These are phyloP conservation scores for Linnemannia elongata DNA, from an alignment of 192 early-diverging fungal species.

Conservation along the genomic window DNA sequence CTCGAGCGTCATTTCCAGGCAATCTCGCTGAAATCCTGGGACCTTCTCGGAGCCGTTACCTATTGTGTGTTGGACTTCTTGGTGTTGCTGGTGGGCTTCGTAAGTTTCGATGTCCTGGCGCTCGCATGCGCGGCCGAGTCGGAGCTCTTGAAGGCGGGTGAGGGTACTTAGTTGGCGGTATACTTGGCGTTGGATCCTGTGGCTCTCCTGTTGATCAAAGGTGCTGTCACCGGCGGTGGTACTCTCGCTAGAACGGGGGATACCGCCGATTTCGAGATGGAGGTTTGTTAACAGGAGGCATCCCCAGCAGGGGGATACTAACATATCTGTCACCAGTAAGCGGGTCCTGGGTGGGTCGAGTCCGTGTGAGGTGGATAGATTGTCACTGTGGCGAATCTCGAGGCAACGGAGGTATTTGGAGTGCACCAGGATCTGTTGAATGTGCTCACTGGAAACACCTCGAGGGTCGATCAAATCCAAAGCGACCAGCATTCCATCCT, in stretches of 20 bases:
- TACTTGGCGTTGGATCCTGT: constrained; percentile 1
- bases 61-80: not conserved
- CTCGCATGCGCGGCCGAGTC: not conserved
- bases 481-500: not conserved
- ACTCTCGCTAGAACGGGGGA: not conserved
- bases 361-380: not conserved
- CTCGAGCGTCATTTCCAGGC: not conserved
- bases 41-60: not conserved
- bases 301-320: not conserved
- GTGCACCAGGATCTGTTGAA: not conserved
- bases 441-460: not conserved
- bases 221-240: not conserved
- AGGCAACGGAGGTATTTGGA: not conserved
- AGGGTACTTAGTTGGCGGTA: not conserved
- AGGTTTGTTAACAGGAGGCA: not conserved
- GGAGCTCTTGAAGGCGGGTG: not conserved
- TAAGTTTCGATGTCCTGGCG: not conserved
- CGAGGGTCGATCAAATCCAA: not conserved
- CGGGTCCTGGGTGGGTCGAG: not conserved
- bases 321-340: not conserved
- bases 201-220: not conserved
- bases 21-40: not conserved
- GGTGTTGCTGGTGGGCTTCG: not conserved
- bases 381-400: not conserved
- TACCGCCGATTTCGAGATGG: not conserved